Percentiles rank a stretch among this genome's conserved stretches.
Evolutionary conservation across 768 basidiomycete species (phyloP).

Genomic region (Suillus decipiens): DNA sequence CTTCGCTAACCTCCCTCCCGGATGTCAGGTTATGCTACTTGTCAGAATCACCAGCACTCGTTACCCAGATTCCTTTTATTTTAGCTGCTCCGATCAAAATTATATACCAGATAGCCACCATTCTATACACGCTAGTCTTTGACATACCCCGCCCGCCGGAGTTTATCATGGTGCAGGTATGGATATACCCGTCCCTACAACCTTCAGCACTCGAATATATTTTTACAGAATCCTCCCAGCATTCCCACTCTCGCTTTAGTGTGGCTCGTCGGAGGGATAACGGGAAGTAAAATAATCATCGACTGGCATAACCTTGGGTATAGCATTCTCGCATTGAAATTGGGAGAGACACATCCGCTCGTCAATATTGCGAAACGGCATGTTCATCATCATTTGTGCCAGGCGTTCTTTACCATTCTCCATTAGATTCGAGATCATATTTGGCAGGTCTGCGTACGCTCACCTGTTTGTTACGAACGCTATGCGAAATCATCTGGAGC

Average conservation of each 20-base stretch:
- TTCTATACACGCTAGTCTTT: constrained; percentile 64
- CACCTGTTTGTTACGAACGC: constrained; percentile 93
- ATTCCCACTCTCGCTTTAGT: constrained; percentile 92
- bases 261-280: constrained; percentile 65
- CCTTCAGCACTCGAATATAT: neutral
- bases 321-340: constrained; percentile 82
- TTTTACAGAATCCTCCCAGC: constrained; percentile 86
- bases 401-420: neutral
- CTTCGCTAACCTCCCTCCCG: constrained; percentile 68
- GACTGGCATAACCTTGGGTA: constrained; percentile 99
- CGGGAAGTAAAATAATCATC: constrained; percentile 86
- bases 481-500: constrained; percentile 71
- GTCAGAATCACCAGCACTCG: constrained; percentile 55
- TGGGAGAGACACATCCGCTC: constrained; percentile 68
- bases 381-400: constrained; percentile 7
- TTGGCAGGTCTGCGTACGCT: constrained; percentile 80
- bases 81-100: constrained; percentile 84
- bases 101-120: constrained; percentile 59
- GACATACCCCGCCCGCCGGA: constrained; percentile 69
- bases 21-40: constrained; percentile 70
- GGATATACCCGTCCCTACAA: constrained; percentile 21
- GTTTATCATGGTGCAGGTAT: constrained; percentile 88
- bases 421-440: constrained; percentile 77
- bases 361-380: constrained; percentile 79
- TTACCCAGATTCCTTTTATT: constrained; percentile 61